phyloP scores from a whole-genome alignment of 2,329 filamentous ascomycete species.

The Pyricularia pennisetigena region DNA sequence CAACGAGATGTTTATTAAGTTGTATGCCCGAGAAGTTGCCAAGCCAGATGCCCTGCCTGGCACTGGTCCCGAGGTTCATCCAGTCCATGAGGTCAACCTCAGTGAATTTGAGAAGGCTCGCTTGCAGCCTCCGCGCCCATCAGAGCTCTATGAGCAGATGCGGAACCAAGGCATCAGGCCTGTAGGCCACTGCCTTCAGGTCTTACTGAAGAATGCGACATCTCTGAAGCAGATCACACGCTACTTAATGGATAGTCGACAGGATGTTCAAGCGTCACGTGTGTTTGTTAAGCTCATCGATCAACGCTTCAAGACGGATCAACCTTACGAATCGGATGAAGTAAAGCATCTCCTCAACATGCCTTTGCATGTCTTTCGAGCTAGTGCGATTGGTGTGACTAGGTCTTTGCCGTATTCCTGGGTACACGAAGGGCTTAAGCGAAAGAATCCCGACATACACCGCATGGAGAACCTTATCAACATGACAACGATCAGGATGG shows the following conservation, averaged over 20 bases:
- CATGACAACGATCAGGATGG: not conserved
- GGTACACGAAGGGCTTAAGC: not conserved
- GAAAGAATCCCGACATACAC: not conserved
- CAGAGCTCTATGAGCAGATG: conserved; percentile 52
- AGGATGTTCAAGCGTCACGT: conserved; percentile 12
- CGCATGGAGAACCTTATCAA: not conserved
- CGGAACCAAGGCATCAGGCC: conserved; percentile 35
- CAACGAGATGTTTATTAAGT: conserved; percentile 50
- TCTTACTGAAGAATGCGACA: conserved; percentile 43
- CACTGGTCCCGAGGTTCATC: conserved; percentile 30
- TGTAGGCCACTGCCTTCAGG: conserved; percentile 36
- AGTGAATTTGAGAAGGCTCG: conserved; percentile 56
- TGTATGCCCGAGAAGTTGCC: conserved; percentile 37
- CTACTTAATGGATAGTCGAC: conserved; percentile 37
- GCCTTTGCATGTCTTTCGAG: not conserved
- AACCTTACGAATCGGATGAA: not conserved
- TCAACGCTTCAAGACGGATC: not conserved
- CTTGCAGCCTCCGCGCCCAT: conserved; percentile 48
- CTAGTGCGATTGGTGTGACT: not conserved
- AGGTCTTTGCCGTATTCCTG: not conserved
- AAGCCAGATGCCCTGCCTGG: conserved; percentile 12
- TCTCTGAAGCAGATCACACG: conserved; percentile 34
- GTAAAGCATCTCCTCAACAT: not conserved
- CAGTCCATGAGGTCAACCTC: conserved; percentile 45
- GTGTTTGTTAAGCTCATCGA: conserved; percentile 11